phyloP scores from a whole-genome alignment of 2,329 filamentous ascomycete genomes.

The Scedosporium apiospermum region DNA sequence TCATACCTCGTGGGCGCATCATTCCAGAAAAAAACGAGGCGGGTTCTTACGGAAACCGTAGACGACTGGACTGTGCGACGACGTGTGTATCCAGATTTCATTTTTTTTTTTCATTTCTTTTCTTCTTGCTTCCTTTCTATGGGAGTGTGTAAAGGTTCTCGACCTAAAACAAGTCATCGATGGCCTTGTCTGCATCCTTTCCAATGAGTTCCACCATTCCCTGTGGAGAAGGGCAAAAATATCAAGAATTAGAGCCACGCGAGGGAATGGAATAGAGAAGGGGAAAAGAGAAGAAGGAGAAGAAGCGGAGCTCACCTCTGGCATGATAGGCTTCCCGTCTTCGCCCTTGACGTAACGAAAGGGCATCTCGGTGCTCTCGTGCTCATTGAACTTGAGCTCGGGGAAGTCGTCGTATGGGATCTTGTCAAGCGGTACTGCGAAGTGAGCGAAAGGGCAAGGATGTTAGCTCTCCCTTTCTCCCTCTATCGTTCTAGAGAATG shows the following conservation, averaged over 20 bases:
- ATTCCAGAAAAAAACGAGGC: no score
- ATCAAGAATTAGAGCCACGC: neutral
- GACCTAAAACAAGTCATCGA: constrained; percentile 68
- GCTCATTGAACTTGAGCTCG: constrained; percentile 79
- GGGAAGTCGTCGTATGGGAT: constrained; percentile 82
- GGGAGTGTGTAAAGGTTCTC: neutral
- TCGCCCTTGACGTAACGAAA: constrained; percentile 83
- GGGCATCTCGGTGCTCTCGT: constrained; percentile 95
- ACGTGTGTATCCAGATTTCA: neutral
- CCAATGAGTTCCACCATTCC: constrained; percentile 93
- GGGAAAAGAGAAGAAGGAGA: neutral
- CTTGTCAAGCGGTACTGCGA: constrained; percentile 61
- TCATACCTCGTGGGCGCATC: no score
- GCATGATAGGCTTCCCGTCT: constrained; percentile 79
- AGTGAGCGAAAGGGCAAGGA: neutral
- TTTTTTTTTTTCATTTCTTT: neutral
- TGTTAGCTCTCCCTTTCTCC: neutral
- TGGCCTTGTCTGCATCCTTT: constrained; percentile 85
- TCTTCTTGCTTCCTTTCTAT: neutral
- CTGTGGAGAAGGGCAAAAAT: constrained; percentile 29
- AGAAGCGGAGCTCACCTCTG: constrained; percentile 50
- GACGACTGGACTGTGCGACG: no score
- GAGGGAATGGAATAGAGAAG: neutral
- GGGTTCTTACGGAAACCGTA: no score
- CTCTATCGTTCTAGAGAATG: neutral